Evolutionary conservation across 1,284 basidiomycete genomes (phyloP).

Genomic region (Cutaneotrichosporon sp.): DNA sequence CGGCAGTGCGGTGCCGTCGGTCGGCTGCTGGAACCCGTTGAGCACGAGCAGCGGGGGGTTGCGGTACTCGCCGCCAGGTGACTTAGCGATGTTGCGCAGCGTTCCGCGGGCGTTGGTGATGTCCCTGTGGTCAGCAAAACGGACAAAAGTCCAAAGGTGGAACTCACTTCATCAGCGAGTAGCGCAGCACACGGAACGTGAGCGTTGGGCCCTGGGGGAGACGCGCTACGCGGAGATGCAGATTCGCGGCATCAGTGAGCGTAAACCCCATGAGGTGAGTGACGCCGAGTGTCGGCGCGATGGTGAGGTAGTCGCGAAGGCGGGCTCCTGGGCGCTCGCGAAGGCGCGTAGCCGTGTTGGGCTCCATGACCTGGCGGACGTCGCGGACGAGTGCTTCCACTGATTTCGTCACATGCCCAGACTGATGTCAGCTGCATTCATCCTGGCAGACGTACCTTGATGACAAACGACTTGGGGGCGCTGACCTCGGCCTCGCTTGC

Average conservation of each 20-base stretch:
- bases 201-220: slow-evolving; percentile 91
- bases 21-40: slow-evolving; percentile 55
- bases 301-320: slow-evolving; percentile 88
- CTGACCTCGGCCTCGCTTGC: slow-evolving; percentile 49
- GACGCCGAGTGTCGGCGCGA: slow-evolving; percentile 87
- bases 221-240: slow-evolving; percentile 76
- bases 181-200: slow-evolving; percentile 88
- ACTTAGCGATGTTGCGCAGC: slow-evolving; percentile 50
- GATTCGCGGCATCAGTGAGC: slow-evolving; percentile 76
- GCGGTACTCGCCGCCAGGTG: slow-evolving; percentile 51
- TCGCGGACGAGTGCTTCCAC: slow-evolving; percentile 86
- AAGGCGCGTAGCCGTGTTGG: slow-evolving; percentile 90
- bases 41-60: slow-evolving; percentile 56
- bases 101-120: slow-evolving; percentile 18
- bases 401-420: slow-evolving; percentile 87
- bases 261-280: slow-evolving; percentile 93
- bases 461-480: slow-evolving; percentile 67
- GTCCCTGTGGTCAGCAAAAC: slow-evolving; percentile 19
- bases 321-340: slow-evolving; percentile 87
- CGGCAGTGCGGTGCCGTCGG: slow-evolving; percentile 51
- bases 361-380: slow-evolving; percentile 93
- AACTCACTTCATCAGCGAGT: slow-evolving; percentile 72
- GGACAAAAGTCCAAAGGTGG: neutral
- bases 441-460: slow-evolving; percentile 59
- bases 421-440: slow-evolving; percentile 44